Evolutionary conservation across 208 protist species (phyloP), one percentile per base, ranked within the genome.

Genomic region (Acanthamoeba polyphaga): DNA sequence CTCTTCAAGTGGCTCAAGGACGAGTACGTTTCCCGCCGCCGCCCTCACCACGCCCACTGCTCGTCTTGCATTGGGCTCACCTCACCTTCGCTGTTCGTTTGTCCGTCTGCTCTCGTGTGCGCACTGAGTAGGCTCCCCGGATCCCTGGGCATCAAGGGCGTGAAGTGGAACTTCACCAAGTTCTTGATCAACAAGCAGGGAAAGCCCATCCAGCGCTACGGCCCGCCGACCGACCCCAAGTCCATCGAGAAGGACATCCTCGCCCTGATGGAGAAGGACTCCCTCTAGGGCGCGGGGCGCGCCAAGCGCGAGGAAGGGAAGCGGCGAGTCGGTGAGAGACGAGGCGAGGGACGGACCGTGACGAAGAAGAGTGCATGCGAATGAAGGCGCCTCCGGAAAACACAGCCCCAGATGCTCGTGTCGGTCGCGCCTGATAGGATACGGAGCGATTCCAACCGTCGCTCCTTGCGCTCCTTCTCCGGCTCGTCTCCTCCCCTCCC

Each of bases 91-190:
- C 22, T 38, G 43, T 46, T 38, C 38, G 38, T 38, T 38, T 38
- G 38, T 38, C 43, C 6, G 43, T 46, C 4, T 10, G 43, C 6
- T 10, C 43, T 2, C 6, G 6, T 46, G 43, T 46, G 9, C 43
- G 0, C 43, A 46, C 10, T 4, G 27, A 62, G 51, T 43, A 92
- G 58, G 38, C 58, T 92, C 70, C 85, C 85, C 19, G 85, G 85
- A 15, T 66, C 62, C 46, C 60, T 92, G 49, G 85, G 85, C 17
- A 64, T 72, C 32, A 92, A 66, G 58, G 85, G 62, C 55, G 66
- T 95, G 29, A 95, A 95, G 87, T 95, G 94, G 94, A 95, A 95
- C 85, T 95, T 92, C 60, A 92, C 85, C 51, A 92, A 92, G 64
- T 93, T 93, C 66, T 43, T 93, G 89, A 60, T 93, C n/a, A 80